Base-by-base conservation (phyloP, 1,284 basidiomycete genomes). In the Moniliella sp. region DNA sequence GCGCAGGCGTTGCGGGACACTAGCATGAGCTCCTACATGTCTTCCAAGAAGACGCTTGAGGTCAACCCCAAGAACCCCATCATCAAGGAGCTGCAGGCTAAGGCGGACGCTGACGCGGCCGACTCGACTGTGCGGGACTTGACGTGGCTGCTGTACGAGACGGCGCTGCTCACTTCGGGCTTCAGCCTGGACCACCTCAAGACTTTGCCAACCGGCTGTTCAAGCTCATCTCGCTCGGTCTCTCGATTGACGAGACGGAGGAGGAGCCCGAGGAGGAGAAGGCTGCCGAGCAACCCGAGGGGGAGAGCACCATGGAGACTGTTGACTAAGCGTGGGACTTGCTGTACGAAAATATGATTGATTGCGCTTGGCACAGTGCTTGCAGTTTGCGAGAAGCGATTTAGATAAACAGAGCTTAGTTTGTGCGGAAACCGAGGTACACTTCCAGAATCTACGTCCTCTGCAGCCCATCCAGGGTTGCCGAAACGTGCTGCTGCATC, bases 21-120 rank as follows among this genome's bases (percentile, higher is more conserved):
- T 15, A 86, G 81, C 42, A 93, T 97, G 88, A 93, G 83, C 18
- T 86, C 81, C 29, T 94, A 94, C 73, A 93, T 94, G 86, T 55
- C 59, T 25, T 49, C 43, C 34, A 94, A 94, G 75, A 94, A 94
- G 78, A 94, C 88, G 12, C 74, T 97, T 48, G 88, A 97, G 69
- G 74, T 97, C 51, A 94, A 97, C 75, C 79, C 86, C 12, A 66
- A 65, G 50, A 86, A 97, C 69, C 66, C 81, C 30, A 93, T 97
- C 67, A 70, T 97, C 67, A 84, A 82, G 70, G 88, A 94, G 69
- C 72, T 97, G 59, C 81, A 76, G 68, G 72, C 73, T 57, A 93
- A 93, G 70, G 81, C 93, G 45, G 69, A 79, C 36, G 81, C 84
- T 65, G 88, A 97, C 70, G 82, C 88, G 71, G 77, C 79, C 41